phyloP scores from a whole-genome alignment of 305 asterid genomes.

The Fraxinus sp. region DNA sequence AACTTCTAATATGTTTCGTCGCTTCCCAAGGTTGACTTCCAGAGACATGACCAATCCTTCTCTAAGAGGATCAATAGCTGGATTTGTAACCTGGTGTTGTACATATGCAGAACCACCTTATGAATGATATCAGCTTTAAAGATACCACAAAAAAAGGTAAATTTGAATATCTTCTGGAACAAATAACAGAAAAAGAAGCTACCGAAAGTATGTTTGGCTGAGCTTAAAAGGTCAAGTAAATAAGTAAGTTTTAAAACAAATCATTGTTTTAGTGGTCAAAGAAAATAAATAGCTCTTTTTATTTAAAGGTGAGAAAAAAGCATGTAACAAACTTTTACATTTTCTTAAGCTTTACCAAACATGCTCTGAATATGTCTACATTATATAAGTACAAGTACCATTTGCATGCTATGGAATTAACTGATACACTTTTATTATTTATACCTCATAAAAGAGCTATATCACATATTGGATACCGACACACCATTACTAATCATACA shows the following conservation, averaged over 20 bases:
- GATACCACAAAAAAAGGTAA: background rate
- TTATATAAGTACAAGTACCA: background rate
- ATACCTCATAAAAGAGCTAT: background rate
- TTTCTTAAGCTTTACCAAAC: background rate
- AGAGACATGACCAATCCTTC: slow-evolving; percentile 99
- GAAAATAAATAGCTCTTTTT: background rate
- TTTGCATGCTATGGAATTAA: background rate
- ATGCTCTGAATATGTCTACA: background rate
- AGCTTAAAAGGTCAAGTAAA: background rate
- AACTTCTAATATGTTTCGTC: slow-evolving; percentile 87
- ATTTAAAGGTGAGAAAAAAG: background rate
- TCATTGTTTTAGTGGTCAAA: background rate
- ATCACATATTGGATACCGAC: background rate
- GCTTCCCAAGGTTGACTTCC: slow-evolving; percentile 94
- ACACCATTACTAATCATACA: background rate
- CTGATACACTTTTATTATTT: background rate
- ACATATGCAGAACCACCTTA: slow-evolving; percentile 14
- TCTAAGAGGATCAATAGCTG: slow-evolving; percentile 98
- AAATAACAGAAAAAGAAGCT: slow-evolving; percentile 7
- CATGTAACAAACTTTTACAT: background rate
- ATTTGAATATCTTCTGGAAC: background rate
- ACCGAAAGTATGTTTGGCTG: background rate
- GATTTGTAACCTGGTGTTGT: slow-evolving; percentile 83
- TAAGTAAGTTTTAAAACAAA: background rate
- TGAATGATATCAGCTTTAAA: slow-evolving; percentile 19